phyloP scores from a whole-genome alignment of 2,329 filamentous ascomycete genomes.

The Fusarium azukiicola region DNA sequence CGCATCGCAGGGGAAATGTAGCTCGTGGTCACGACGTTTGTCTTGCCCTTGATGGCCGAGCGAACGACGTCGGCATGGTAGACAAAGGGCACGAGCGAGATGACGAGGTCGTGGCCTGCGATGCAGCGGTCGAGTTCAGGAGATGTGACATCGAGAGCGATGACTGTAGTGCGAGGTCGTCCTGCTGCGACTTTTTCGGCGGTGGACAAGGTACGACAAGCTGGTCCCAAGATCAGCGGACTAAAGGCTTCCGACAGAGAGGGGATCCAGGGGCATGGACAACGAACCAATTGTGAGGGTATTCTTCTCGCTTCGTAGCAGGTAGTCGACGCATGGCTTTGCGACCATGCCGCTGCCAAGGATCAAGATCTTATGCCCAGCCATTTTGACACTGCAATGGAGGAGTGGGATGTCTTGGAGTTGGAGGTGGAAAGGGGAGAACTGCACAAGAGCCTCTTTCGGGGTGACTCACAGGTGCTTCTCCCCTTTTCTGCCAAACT shows the following conservation, averaged over 20 bases:
- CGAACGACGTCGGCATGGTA: slow-evolving; percentile 76
- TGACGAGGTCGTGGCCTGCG: slow-evolving; percentile 45
- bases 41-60: slow-evolving; percentile 84
- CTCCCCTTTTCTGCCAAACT: too few relatives aligned
- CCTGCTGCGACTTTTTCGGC: slow-evolving; percentile 14
- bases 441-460: too few relatives aligned
- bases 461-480: too few relatives aligned
- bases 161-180: slow-evolving; percentile 17
- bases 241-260: slow-evolving; percentile 11
- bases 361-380: slow-evolving; percentile 39
- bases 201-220: slow-evolving; percentile 33
- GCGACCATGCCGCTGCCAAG: slow-evolving; percentile 45
- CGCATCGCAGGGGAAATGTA: slow-evolving; percentile 86
- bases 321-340: slow-evolving; percentile 47
- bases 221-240: slow-evolving; percentile 4
- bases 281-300: slow-evolving; percentile 23
- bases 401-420: too few relatives aligned
- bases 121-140: slow-evolving; percentile 40
- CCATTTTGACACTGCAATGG: background rate
- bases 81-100: slow-evolving; percentile 52
- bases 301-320: slow-evolving; percentile 37
- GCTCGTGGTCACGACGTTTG: slow-evolving; percentile 87
- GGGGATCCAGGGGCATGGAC: background rate
- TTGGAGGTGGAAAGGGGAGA: too few relatives aligned
- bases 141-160: slow-evolving; percentile 45